phyloP scores from a whole-genome alignment of 768 basidiomycete species.

The Mrakia gelida region DNA sequence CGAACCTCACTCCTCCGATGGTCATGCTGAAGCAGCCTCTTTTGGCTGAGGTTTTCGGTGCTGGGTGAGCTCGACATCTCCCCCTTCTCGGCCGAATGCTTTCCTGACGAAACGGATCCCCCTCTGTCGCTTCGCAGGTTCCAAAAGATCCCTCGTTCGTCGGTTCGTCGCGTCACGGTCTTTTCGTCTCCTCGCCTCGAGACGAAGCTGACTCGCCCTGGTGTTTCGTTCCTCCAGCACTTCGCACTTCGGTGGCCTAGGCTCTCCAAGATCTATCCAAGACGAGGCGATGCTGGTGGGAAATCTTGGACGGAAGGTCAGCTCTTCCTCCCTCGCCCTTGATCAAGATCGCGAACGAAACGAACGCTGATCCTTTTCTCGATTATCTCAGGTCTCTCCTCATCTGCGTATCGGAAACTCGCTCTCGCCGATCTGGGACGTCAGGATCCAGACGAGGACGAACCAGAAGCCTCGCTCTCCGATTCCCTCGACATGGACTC shows the following conservation, averaged over 20 bases:
- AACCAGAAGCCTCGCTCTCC: background rate
- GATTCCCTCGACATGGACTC: constrained; percentile 14
- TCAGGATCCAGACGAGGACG: background rate
- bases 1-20: constrained; percentile 53
- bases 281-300: background rate
- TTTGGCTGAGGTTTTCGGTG: constrained; percentile 70
- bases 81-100: too few relatives aligned
- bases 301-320: constrained; percentile 24
- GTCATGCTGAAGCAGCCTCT: constrained; percentile 61
- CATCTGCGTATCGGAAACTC: background rate
- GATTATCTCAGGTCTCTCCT: constrained; percentile 5
- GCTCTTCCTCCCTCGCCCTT: background rate
- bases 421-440: constrained; percentile 21
- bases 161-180: constrained; percentile 15
- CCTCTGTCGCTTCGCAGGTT: constrained; percentile 47
- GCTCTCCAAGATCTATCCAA: constrained; percentile 53
- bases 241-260: constrained; percentile 83
- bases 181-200: background rate
- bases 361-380: background rate
- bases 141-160: constrained; percentile 33
- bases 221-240: constrained; percentile 49
- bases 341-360: background rate
- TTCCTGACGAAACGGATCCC: background rate
- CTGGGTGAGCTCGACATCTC: constrained; percentile 51
- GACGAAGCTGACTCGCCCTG: constrained; percentile 19